These are phyloP conservation scores for Calophaca sinica DNA, from an alignment of 306 rosid genomes.

Conservation along the genomic window DNA sequence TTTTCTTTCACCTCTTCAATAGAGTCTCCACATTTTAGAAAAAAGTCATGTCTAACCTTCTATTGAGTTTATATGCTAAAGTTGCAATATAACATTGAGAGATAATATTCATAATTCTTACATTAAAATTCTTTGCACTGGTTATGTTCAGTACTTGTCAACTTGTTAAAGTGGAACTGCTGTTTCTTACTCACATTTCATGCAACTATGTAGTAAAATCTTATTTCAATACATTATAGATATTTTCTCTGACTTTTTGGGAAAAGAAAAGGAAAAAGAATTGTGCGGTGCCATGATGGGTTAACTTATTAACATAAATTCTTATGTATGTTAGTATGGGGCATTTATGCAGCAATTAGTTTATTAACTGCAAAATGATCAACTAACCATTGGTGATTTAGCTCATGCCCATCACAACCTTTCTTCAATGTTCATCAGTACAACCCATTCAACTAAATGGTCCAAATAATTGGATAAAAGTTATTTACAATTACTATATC, in stretches of 20 bases:
- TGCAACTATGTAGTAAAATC: background rate
- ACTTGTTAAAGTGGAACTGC: constrained; percentile 34
- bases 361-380: constrained; percentile 14
- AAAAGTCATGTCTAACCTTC: background rate
- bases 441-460: too few species aligned
- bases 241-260: background rate
- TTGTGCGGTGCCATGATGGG: background rate
- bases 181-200: too few species aligned
- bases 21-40: too few species aligned
- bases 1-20: constrained; percentile 11
- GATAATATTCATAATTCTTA: constrained; percentile 10
- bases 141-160: constrained; percentile 4
- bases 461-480: too few species aligned
- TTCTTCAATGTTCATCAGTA: too few species aligned
- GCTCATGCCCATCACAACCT: background rate
- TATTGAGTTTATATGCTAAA: constrained; percentile 15
- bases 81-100: constrained; percentile 1
- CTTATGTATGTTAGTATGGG: background rate
- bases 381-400: background rate
- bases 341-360: background rate
- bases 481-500: background rate
- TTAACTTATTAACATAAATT: constrained; percentile 3
- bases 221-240: constrained; percentile 8
- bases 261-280: background rate
- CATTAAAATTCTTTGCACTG: constrained; percentile 26